Evolutionary conservation across 192 early-diverging fungal genomes (phyloP).

Genomic region (Kickxella alabastrina): DNA sequence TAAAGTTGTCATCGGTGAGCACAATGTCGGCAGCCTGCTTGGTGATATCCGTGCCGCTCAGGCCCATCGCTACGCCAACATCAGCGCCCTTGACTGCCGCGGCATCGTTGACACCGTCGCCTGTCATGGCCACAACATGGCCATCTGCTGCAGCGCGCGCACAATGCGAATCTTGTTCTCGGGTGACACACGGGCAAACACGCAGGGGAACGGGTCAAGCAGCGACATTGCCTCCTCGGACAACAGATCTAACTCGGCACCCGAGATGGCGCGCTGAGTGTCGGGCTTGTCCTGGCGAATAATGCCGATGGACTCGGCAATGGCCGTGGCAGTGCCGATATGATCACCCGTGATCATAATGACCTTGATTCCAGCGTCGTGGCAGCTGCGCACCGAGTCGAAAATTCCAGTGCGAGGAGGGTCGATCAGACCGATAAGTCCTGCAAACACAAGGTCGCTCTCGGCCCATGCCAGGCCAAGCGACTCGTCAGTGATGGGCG

Average conservation of each 20-base stretch:
- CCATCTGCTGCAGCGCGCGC: slow-evolving; percentile 76
- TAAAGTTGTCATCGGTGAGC: slow-evolving; percentile 91
- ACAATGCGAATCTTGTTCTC: slow-evolving; percentile 98
- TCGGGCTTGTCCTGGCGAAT: slow-evolving; percentile 56
- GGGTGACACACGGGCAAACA: slow-evolving; percentile 94
- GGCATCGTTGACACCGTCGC: slow-evolving; percentile 96
- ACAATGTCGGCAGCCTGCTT: slow-evolving; percentile 99
- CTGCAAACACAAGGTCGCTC: slow-evolving; percentile 77
- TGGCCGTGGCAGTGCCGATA: slow-evolving; percentile 86
- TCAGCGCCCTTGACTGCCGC: slow-evolving; percentile 95
- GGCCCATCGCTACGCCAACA: slow-evolving; percentile 97
- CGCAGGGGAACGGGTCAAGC: slow-evolving; percentile 84
- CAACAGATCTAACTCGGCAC: slow-evolving; percentile 83
- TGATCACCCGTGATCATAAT: slow-evolving; percentile 99
- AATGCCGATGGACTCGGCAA: slow-evolving; percentile 87
- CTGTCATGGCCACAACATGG: slow-evolving; percentile 85
- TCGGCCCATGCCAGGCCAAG: slow-evolving; percentile 55
- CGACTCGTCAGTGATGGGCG: slow-evolving; percentile 34
- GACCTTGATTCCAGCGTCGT: slow-evolving; percentile 90
- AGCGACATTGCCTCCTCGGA: slow-evolving; percentile 82
- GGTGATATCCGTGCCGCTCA: slow-evolving; percentile 93
- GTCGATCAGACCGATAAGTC: slow-evolving; percentile 90
- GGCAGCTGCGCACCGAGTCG: slow-evolving; percentile 76
- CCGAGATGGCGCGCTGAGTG: slow-evolving; percentile 75
- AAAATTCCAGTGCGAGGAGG: slow-evolving; percentile 82